A percentile compares a stretch with the other conserved stretches of the same genome.
Conservation (phyloP, 352 stramenopile species). For the Pythium angustatum region DNA sequence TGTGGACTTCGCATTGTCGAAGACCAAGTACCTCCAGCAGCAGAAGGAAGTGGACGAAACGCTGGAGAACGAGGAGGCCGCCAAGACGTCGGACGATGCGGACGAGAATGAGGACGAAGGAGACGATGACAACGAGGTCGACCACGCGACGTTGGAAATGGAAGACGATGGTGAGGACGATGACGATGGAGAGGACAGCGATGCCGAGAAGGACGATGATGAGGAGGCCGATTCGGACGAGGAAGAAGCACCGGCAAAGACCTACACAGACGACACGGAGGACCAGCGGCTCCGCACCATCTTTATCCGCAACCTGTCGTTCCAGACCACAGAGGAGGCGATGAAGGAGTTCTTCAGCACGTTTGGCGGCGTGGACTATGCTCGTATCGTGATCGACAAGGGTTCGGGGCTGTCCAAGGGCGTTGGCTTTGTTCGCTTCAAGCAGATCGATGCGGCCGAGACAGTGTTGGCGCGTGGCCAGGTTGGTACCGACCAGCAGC, state of each 20-base stretch:
- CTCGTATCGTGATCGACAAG: conserved; percentile 77
- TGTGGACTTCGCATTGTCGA: conserved; percentile 83
- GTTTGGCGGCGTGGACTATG: conserved; percentile 80
- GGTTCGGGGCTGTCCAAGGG: conserved; percentile 81
- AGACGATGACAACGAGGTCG: conserved; percentile 38
- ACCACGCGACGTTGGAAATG: conserved; percentile 40
- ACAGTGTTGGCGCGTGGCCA: conserved; percentile 58
- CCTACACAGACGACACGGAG: conserved; percentile 61
- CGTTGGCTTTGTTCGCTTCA: conserved; percentile 84
- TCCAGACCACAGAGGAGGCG: conserved; percentile 74
- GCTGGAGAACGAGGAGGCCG: conserved; percentile 27
- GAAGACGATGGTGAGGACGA: conserved; percentile 42
- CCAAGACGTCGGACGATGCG: conserved; percentile 30
- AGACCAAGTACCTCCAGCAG: conserved; percentile 77
- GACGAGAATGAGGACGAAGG: conserved; percentile 36
- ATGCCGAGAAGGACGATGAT: conserved; percentile 36
- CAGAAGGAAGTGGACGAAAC: conserved; percentile 44
- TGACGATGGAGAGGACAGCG: conserved; percentile 38
- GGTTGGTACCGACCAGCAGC: conserved; percentile 35
- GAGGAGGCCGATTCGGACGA: conserved; percentile 37
- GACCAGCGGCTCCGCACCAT: conserved; percentile 79
- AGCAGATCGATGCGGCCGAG: conserved; percentile 51
- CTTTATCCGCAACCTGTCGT: conserved; percentile 86
- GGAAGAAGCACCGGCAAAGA: conserved; percentile 21
- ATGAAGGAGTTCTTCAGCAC: conserved; percentile 71